phyloP scores from a whole-genome alignment of 441 rosid genomes.

The Euphorbia neoarborescens region DNA sequence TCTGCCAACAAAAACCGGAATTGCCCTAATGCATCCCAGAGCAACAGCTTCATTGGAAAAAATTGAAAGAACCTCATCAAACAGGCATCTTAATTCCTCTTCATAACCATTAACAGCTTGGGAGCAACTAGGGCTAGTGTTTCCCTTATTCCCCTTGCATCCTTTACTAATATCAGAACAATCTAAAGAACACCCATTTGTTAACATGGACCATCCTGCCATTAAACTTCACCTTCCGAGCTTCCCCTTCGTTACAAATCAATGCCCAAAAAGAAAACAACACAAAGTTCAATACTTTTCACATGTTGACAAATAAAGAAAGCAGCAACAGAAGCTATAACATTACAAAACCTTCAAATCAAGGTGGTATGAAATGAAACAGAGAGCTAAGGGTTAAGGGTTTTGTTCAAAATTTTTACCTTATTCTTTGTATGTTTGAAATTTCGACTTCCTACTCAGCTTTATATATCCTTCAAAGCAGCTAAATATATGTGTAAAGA shows the following conservation, averaged over 20 bases:
- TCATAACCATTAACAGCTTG: constrained; percentile 21
- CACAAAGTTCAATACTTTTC: not conserved
- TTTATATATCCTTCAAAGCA: constrained; percentile 20
- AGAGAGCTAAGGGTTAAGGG: too few species aligned
- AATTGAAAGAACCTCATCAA: constrained; percentile 45
- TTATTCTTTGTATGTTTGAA: constrained; percentile 20
- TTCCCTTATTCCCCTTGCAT: constrained; percentile 18
- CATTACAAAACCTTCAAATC: not conserved
- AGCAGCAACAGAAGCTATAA: not conserved
- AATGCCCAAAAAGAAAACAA: not conserved
- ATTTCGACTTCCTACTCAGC: constrained; percentile 7
- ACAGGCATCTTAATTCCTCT: constrained; percentile 35
- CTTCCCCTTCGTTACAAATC: not conserved
- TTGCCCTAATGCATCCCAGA: constrained; percentile 37
- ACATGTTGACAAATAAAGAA: not conserved
- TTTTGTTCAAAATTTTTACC: constrained; percentile 21
- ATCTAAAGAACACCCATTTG: constrained; percentile 33
- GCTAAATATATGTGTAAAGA: constrained; percentile 18
- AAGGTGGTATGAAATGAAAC: too few species aligned
- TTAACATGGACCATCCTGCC: constrained; percentile 49
- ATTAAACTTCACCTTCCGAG: constrained; percentile 31
- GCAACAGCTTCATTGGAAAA: constrained; percentile 32
- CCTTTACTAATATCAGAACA: constrained; percentile 17
- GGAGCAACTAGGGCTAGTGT: constrained; percentile 15
- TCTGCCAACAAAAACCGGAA: constrained; percentile 42